Conservation (phyloP, 1,284 basidiomycete species). For the Tilletia indica region DNA sequence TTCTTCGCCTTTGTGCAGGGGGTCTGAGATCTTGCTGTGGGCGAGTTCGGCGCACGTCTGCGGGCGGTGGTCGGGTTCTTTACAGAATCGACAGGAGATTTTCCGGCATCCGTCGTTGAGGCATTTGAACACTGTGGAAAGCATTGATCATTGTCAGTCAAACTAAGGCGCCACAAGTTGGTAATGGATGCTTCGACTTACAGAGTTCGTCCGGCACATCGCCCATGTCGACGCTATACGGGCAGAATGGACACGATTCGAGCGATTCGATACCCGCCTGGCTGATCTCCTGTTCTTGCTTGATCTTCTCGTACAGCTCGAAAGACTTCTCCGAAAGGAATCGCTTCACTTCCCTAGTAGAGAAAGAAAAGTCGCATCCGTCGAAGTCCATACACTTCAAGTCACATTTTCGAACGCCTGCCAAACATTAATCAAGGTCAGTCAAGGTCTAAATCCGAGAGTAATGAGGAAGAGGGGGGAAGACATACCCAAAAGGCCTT, state of each 20-base stretch:
- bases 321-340: slow-evolving; percentile 33
- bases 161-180: no score
- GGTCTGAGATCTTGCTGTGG: slow-evolving; percentile 31
- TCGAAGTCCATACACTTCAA: slow-evolving; percentile 44
- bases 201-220: slow-evolving; percentile 40
- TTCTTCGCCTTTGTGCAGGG: slow-evolving; percentile 38
- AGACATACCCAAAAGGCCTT: slow-evolving; percentile 56
- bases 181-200: slow-evolving; percentile 21
- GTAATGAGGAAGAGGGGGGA: slow-evolving; percentile 46
- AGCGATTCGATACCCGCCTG: slow-evolving; percentile 35
- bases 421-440: not conserved
- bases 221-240: slow-evolving; percentile 42
- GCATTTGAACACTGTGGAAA: slow-evolving; percentile 26
- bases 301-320: slow-evolving; percentile 39
- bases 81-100: slow-evolving; percentile 28
- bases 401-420: slow-evolving; percentile 16
- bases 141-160: no score
- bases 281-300: slow-evolving; percentile 42
- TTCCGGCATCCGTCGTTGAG: slow-evolving; percentile 31
- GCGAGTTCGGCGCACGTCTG: slow-evolving; percentile 38
- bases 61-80: slow-evolving; percentile 44
- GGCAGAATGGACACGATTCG: slow-evolving; percentile 45
- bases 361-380: slow-evolving; percentile 37
- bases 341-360: slow-evolving; percentile 27
- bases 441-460: not conserved